Base-by-base conservation (phyloP, 306 rosid species). In the Adenanthera pavonina region DNA sequence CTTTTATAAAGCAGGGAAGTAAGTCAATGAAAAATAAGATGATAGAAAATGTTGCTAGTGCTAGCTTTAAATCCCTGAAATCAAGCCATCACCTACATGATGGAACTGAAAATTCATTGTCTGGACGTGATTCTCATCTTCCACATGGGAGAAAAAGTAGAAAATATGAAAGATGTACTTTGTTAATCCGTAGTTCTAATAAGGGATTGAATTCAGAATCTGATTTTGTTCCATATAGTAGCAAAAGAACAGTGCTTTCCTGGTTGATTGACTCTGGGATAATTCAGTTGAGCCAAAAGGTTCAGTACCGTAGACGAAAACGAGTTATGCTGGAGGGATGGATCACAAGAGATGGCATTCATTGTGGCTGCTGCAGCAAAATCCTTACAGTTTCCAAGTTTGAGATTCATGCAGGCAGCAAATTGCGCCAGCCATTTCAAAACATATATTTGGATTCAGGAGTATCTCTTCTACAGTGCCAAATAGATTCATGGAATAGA, bases 361-460 rank as follows among this genome's bases (percentile, higher is more conserved):
- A 94, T 79, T 94, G 97, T 68, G 89, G 91, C 72, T 94, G 98
- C 89, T 94, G 97, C 69, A 94, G 94, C 85, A 94, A 94, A 85
- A 94, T 94, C 83, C 93, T 94, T 64, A 90, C 92, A 30, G 87
- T 92, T 78, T 92, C 91, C 1, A 94, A 94, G 81, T 94, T 94
- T 90, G 98, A 91, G 88, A 85, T 94, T 78, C 98, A 94, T 53
- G 97, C 98, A 15, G 94, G 97, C 79, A 92, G 94, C 89, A 94
- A 90, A 87, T 79, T 92, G 81, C 93, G 91, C 7, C 97, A 90
- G 82, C 98, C 98, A 49, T 94, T 89, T 86, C 98, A 92, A 82
- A 92, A 90, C 82, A 92, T 94, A 73, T 88, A 82, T 86, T 75
- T 94, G 89, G 97, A 94, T 8, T 90, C 97, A n/a, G 98, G 98